Base-by-base conservation (phyloP, 257 asterid species). In the Verbena officinalis region DNA sequence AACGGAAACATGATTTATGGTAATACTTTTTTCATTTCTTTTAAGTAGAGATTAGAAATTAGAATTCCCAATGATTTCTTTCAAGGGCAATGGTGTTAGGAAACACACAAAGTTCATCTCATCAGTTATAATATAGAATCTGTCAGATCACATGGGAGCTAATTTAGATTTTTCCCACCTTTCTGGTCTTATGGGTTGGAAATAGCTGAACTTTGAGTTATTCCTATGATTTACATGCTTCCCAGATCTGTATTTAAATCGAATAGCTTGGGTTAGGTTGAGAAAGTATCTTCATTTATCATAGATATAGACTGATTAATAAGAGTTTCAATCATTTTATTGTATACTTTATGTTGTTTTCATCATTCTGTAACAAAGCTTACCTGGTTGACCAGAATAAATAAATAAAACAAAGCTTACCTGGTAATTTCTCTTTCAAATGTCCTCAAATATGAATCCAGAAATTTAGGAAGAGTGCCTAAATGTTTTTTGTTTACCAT, bases 361-460 rank as follows among this genome's bases (percentile, higher is more conserved):
- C 42, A 44, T 38, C 34, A n/a, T 36, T 67, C 22, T 52, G 14
- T 44, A 23, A 62, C 19, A 3, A 16, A 64, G 43, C 20, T 59
- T 27, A 58, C 24, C 31, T 51, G 68, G 27, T 56, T n/a, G n/a
- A n/a, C n/a, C n/a, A n/a, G n/a, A n/a, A n/a, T n/a, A n/a, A n/a
- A n/a, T n/a, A n/a, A n/a, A n/a, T n/a, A n/a, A n/a, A 23, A 62
- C 19, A 3, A 16, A 64, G 43, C 20, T 59, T 27, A 58, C 24
- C 31, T 51, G 68, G 27, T 56, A 45, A 60, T 44, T 49, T 70
- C 56, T 70, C 60, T 40, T 38, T 40, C 50, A 48, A 24, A 57
- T 48, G 50, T 46, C 34, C 59, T 15, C n/a, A 54, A 45, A 22
- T 21, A 30, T 20, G 38, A 69, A 24, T 59, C 64, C 44, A 36